Evolutionary conservation across 2,329 filamentous ascomycete species (phyloP), one percentile per base, ranked within the genome.

Genomic region (Sporothrix pallida): DNA sequence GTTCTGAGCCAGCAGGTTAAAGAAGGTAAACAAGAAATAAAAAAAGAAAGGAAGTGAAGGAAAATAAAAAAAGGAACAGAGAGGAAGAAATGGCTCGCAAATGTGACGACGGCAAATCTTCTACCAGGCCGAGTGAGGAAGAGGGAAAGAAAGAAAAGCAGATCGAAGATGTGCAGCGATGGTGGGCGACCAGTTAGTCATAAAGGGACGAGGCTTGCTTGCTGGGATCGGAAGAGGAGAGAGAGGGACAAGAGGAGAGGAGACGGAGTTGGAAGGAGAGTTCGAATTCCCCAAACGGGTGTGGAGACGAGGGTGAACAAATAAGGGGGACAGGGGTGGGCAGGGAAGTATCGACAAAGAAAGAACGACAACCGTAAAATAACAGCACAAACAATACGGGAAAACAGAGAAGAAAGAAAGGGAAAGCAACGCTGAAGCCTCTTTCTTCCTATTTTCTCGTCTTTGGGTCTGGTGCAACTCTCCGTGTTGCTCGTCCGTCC

Each of bases 1-100:
- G 83, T 83, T 87, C 87, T 89, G 87, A 89, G 83, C 87, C 87
- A 90, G 88, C 87, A 89, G 88, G 81, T 77, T 63, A 44, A 83
- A 79, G 79, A 80, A 84, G 60, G n/a, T 37, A 20, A 56, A 56
- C 52, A 56, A 83, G 10, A n/a, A 72, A 67, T 37, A 31, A 50
- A 81, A 79, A 81, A 82, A 42, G 80, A 78, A 79, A 42, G 46
- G 26, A 42, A 63, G 72, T 20, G 81, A 79, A 81, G 82, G 58
- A 81, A 79, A 79, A 81, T 81, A 76, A 10, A 26, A 26, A 42
- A 81, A 82, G 58, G 81, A 79, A 79, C 81, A 81, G 75, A 78
- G 77, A 78, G 78, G 80, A 78, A 81, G 78, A 79, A 79, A 79
- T 77, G 81, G 80, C 79, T 80, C 80, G 78, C 78, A 77, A 76